A percentile compares a stretch with the other conserved stretches of the same genome.
Conservation (phyloP, 768 basidiomycete genomes). For the Mycena galericulata region DNA sequence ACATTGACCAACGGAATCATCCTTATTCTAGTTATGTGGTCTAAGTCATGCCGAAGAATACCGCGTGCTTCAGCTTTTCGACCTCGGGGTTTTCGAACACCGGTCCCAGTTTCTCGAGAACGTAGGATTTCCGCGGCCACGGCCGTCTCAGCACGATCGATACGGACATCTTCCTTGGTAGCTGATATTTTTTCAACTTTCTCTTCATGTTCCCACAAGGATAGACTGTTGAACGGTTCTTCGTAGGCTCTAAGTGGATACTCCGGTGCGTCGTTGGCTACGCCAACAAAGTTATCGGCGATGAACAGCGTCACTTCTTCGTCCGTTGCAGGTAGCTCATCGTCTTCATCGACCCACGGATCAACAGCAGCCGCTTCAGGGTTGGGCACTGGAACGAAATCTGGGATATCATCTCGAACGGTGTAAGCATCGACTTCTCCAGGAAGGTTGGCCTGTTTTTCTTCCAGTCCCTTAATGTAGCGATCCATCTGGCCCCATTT, state of each 20-base stretch:
- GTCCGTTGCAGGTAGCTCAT: neutral
- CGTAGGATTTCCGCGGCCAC: too few species aligned
- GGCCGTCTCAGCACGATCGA: too few species aligned
- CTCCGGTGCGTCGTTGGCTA: neutral
- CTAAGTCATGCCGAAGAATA: neutral
- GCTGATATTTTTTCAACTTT: neutral
- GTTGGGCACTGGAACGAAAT: too few species aligned
- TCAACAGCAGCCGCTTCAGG: neutral
- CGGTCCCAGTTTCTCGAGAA: too few species aligned
- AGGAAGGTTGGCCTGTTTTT: too few species aligned
- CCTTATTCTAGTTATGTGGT: neutral
- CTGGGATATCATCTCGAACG: too few species aligned
- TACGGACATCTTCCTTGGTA: too few species aligned
- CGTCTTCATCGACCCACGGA: neutral
- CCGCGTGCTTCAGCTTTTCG: too few species aligned
- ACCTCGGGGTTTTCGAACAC: too few species aligned
- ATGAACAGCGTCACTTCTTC: neutral
- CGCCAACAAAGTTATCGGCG: neutral
- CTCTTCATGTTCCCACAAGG: constrained; percentile 4
- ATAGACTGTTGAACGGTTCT: neutral
- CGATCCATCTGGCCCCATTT: too few species aligned
- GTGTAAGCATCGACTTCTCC: too few species aligned
- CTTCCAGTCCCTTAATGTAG: too few species aligned
- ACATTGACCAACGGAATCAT: neutral
- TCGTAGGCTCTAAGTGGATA: neutral